Evolutionary conservation across 2,329 filamentous ascomycete species (phyloP).

Genomic region (Fusarium coffeatum): DNA sequence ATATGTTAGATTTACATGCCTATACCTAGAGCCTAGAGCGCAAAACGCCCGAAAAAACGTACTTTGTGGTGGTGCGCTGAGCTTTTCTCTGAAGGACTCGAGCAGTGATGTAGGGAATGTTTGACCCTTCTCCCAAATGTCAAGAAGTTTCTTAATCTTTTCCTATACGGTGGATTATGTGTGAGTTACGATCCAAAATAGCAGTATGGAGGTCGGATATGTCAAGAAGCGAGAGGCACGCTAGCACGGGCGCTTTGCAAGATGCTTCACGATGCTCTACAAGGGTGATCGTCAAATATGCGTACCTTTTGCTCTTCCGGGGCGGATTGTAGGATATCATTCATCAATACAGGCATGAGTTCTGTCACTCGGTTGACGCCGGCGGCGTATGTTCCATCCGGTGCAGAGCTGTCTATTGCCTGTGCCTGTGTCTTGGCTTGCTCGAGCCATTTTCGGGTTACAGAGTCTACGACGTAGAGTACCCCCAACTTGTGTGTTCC

Average conservation of each 20-base stretch:
- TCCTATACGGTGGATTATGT: conserved; percentile 72
- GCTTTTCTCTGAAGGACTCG: conserved; percentile 81
- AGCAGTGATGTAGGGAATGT: conserved; percentile 89
- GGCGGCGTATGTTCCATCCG: conserved; percentile 92
- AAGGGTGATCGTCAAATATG: conserved; percentile 52
- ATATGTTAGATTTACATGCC: conserved; percentile 55
- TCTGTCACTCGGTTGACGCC: conserved; percentile 97
- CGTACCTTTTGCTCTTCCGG: conserved; percentile 98
- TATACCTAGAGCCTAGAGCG: neutral
- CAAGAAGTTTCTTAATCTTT: conserved; percentile 92
- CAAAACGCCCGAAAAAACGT: conserved; percentile 57
- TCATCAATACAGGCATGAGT: conserved; percentile 92
- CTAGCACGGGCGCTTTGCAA: conserved; percentile 20
- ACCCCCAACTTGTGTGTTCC: conserved; percentile 97
- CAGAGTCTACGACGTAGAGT: conserved; percentile 99
- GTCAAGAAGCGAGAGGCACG: too few species aligned
- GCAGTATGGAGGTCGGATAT: conserved; percentile 6
- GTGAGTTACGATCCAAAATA: conserved; percentile 54
- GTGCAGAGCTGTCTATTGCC: conserved; percentile 80
- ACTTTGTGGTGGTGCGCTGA: conserved; percentile 74
- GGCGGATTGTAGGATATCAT: conserved; percentile 89
- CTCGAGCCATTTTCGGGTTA: conserved; percentile 98
- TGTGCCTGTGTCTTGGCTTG: conserved; percentile 90
- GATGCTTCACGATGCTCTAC: conserved; percentile 37
- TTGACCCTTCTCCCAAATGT: conserved; percentile 96